Percentiles rank a stretch among this genome's conserved stretches.
Conservation (phyloP, 495 filamentous ascomycete species). For the Talaromyces borbonicus region DNA sequence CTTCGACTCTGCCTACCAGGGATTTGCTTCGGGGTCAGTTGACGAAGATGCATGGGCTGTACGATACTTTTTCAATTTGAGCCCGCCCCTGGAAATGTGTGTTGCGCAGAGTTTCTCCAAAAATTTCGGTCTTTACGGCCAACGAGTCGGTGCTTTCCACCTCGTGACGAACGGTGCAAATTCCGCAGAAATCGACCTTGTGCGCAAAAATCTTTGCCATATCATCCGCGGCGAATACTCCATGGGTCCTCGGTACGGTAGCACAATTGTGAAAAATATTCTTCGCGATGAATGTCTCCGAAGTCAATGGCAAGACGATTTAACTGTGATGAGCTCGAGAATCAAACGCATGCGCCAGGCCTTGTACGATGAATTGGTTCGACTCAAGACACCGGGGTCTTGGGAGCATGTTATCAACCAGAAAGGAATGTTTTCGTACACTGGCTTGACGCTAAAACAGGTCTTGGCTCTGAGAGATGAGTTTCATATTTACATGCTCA, state of each 20-base stretch:
- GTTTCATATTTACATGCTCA: slow-evolving; percentile 41
- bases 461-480: slow-evolving; percentile 35
- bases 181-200: slow-evolving; percentile 24
- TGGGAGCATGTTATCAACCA: slow-evolving; percentile 43
- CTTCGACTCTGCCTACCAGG: slow-evolving; percentile 48
- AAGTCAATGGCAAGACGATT: slow-evolving; percentile 38
- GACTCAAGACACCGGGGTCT: slow-evolving; percentile 35
- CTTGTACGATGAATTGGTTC: slow-evolving; percentile 33
- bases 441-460: slow-evolving; percentile 35
- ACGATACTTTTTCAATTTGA: slow-evolving; percentile 42
- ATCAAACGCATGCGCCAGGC: slow-evolving; percentile 39
- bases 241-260: slow-evolving; percentile 39
- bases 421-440: slow-evolving; percentile 47
- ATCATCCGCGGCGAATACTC: slow-evolving; percentile 40
- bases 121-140: slow-evolving; percentile 47
- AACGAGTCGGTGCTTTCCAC: slow-evolving; percentile 42
- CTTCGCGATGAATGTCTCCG: slow-evolving; percentile 29
- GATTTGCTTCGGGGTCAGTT: slow-evolving; percentile 44
- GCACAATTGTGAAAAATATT: slow-evolving; percentile 40
- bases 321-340: slow-evolving; percentile 42
- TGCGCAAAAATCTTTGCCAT: slow-evolving; percentile 35
- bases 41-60: slow-evolving; percentile 46
- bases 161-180: slow-evolving; percentile 27
- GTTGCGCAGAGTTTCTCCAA: slow-evolving; percentile 46
- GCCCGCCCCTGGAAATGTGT: slow-evolving; percentile 38